Percentiles rank a stretch among this genome's conserved stretches.
Conservation (phyloP, 192 early-diverging fungal genomes). For the Gamsiella multidivaricata region DNA sequence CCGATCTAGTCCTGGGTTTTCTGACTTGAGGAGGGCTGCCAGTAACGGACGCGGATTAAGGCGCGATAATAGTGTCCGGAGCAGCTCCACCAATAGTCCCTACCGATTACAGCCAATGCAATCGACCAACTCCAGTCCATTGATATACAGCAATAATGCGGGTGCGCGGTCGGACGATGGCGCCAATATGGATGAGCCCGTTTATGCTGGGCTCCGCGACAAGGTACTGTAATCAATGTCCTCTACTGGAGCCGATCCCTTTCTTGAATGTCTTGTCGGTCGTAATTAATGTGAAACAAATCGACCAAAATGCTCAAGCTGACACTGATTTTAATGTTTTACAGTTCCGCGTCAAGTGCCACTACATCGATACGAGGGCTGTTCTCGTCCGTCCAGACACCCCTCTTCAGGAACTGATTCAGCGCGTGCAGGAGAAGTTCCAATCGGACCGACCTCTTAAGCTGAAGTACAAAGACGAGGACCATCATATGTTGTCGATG, state of each 20-base stretch:
- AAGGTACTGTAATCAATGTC: constrained; percentile 33
- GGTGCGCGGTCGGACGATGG: constrained; percentile 28
- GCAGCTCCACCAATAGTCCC: background rate
- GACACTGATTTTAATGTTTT: background rate
- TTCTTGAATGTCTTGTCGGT: background rate
- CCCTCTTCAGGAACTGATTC: constrained; percentile 62
- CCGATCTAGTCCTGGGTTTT: background rate
- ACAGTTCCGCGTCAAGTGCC: constrained; percentile 70
- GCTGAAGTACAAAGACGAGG: constrained; percentile 90
- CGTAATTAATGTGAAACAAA: too few relatives aligned
- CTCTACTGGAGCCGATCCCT: too few relatives aligned
- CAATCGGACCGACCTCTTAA: constrained; percentile 56
- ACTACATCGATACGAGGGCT: constrained; percentile 73
- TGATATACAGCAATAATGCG: constrained; percentile 17
- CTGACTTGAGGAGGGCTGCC: constrained; percentile 24
- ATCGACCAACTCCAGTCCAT: constrained; percentile 9
- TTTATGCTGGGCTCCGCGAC: constrained; percentile 31
- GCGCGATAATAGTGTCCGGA: constrained; percentile 34
- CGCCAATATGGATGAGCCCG: constrained; percentile 22
- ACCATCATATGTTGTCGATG: constrained; percentile 84
- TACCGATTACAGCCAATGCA: background rate
- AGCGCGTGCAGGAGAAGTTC: constrained; percentile 73
- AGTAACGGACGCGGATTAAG: constrained; percentile 22
- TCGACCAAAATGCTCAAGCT: background rate
- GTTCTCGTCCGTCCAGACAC: constrained; percentile 65